A percentile compares a stretch with the other conserved stretches of the same genome.
These are phyloP conservation scores for Phytophthora pini DNA, from an alignment of 352 stramenopile species.

Conservation along the genomic window DNA sequence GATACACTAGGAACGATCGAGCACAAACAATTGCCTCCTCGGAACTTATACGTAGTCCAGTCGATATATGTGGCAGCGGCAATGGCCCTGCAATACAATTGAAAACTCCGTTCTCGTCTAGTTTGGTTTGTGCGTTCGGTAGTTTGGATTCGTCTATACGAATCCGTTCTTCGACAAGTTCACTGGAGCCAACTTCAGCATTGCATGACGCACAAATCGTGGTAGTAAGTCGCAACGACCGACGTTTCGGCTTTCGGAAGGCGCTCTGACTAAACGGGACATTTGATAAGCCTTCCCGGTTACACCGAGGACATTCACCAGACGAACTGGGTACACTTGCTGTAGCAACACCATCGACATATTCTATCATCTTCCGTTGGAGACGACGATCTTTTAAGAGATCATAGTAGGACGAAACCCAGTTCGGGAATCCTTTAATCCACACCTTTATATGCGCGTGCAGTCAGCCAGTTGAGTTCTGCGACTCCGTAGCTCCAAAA, in stretches of 20 bases:
- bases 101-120: not conserved
- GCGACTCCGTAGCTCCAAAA: constrained; percentile 8
- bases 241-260: constrained; percentile 3
- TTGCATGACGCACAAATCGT: not conserved
- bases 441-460: not conserved
- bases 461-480: constrained; percentile 7
- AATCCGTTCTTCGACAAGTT: not conserved
- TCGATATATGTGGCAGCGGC: not conserved
- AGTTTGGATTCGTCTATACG: not conserved
- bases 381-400: not conserved
- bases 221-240: not conserved
- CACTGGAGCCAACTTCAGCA: not conserved
- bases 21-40: not conserved
- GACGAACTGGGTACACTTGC: not conserved
- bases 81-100: not conserved
- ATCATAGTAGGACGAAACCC: not conserved
- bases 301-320: not conserved
- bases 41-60: not conserved
- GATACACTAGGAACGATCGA: not conserved
- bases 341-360: not conserved
- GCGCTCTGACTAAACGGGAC: not conserved
- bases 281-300: not conserved
- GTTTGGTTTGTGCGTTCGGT: too few species aligned
- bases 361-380: not conserved
- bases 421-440: constrained; percentile 7